These are phyloP conservation scores for Nematodospora anomalae DNA, from an alignment of 1,139 yeast species.

Conservation along the genomic window DNA sequence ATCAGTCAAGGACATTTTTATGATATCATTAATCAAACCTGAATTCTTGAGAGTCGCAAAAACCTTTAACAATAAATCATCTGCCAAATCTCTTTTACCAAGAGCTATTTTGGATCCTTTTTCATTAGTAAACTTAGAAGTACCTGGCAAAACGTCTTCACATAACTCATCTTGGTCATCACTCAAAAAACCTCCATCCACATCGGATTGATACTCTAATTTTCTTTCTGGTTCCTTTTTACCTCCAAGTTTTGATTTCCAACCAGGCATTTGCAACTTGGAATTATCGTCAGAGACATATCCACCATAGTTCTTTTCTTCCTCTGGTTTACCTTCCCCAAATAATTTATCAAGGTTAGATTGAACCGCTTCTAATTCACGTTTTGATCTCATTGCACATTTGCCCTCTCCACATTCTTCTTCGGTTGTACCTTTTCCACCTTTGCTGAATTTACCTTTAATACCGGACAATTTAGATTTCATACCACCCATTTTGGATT, in stretches of 20 bases:
- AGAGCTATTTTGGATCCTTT: slow-evolving; percentile 12
- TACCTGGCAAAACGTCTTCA: no score
- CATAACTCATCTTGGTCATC: slow-evolving; percentile 5
- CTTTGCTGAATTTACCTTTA: slow-evolving; percentile 3
- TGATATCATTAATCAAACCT: slow-evolving; percentile 30
- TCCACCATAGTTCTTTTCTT: neutral
- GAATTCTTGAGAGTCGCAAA: slow-evolving; percentile 30
- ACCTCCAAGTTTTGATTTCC: slow-evolving; percentile 4
- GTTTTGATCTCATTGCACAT: neutral
- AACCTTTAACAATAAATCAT: slow-evolving; percentile 23
- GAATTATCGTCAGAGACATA: neutral
- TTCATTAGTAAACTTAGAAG: no score
- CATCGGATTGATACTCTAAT: neutral
- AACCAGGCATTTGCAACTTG: neutral
- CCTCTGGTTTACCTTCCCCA: neutral
- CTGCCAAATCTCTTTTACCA: slow-evolving; percentile 18
- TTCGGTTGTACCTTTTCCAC: slow-evolving; percentile 3
- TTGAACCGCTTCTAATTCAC: neutral
- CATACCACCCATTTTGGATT: no score
- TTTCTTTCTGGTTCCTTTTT: slow-evolving; percentile 2
- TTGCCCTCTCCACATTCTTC: slow-evolving; percentile 3
- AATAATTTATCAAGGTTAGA: neutral
- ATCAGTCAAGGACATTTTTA: slow-evolving; percentile 32
- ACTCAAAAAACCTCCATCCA: neutral
- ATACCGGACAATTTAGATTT: no score